Conservation (phyloP, 106 monocot genomes). For the Allium cepa region DNA sequence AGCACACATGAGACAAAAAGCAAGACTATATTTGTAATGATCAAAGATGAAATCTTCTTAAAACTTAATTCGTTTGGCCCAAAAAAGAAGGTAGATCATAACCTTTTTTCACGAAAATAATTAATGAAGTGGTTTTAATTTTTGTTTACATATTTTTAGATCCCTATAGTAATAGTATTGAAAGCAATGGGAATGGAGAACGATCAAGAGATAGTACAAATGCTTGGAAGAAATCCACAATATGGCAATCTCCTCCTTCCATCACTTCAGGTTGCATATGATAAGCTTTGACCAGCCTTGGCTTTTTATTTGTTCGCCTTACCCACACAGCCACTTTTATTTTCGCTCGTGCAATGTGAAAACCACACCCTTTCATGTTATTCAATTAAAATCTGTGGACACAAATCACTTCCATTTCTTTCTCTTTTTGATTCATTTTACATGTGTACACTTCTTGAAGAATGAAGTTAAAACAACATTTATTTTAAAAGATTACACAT, state of each 20-base stretch:
- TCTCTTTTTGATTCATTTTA: too few relatives aligned
- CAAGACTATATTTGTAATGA: constrained; percentile 88
- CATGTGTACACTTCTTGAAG: too few relatives aligned
- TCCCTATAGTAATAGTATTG: constrained; percentile 83
- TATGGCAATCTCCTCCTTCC: constrained; percentile 74
- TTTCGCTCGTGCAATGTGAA: too few relatives aligned
- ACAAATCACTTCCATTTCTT: too few relatives aligned
- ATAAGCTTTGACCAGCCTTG: background rate
- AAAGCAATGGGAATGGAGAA: constrained; percentile 95
- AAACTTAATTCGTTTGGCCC: constrained; percentile 73
- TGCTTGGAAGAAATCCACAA: constrained; percentile 91
- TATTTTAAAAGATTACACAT: too few relatives aligned
- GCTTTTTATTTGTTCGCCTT: background rate
- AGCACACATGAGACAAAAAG: constrained; percentile 92
- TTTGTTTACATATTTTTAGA: constrained; percentile 24
- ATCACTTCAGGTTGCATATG: constrained; percentile 66
- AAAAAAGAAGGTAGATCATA: too few relatives aligned
- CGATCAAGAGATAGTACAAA: constrained; percentile 94
- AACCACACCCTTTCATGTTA: too few relatives aligned
- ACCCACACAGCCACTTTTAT: too few relatives aligned
- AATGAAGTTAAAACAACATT: too few relatives aligned
- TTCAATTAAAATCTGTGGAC: too few relatives aligned
- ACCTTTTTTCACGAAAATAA: constrained; percentile 1
- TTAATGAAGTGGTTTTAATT: constrained; percentile 3
- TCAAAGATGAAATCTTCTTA: constrained; percentile 88